These are phyloP conservation scores for Thraustotheca clavata DNA, from an alignment of 352 stramenopile genomes.

Conservation along the genomic window DNA sequence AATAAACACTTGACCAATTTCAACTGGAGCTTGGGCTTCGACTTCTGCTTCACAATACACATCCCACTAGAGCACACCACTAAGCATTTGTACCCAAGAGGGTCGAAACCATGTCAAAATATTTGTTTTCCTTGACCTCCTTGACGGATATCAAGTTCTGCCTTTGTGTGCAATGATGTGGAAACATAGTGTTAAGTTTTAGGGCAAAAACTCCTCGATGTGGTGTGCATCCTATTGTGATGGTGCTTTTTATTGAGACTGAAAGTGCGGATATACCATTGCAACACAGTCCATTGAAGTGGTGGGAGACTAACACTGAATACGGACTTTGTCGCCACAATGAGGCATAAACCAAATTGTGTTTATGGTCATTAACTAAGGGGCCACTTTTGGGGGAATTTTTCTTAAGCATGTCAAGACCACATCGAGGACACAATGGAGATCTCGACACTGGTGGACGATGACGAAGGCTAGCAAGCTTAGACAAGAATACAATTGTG, in stretches of 20 bases:
- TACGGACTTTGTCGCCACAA: not conserved
- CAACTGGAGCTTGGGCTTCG: not conserved
- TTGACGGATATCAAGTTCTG: not conserved
- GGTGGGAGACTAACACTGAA: constrained; percentile 43
- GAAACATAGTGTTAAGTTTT: constrained; percentile 42
- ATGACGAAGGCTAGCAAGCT: too few relatives aligned
- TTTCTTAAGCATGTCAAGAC: constrained; percentile 1
- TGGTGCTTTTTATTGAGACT: constrained; percentile 48
- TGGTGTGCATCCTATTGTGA: constrained; percentile 57
- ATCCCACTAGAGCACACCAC: constrained; percentile 9
- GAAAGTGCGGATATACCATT: constrained; percentile 52
- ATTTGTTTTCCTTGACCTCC: not conserved
- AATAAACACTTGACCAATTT: constrained; percentile 7
- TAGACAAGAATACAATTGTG: too few relatives aligned
- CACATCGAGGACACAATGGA: not conserved
- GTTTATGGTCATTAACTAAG: not conserved
- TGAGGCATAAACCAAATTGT: not conserved
- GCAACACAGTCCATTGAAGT: constrained; percentile 83
- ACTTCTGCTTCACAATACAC: constrained; percentile 17
- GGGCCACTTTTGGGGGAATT: not conserved
- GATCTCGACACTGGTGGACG: too few relatives aligned
- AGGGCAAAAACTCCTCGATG: too few relatives aligned
- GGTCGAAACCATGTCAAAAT: constrained; percentile 12
- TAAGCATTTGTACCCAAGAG: constrained; percentile 6
- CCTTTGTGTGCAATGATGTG: constrained; percentile 2